Evolutionary conservation across 129 eudicot species (phyloP), one percentile per base, ranked within the genome.

Genomic region (Lonicera japonica): DNA sequence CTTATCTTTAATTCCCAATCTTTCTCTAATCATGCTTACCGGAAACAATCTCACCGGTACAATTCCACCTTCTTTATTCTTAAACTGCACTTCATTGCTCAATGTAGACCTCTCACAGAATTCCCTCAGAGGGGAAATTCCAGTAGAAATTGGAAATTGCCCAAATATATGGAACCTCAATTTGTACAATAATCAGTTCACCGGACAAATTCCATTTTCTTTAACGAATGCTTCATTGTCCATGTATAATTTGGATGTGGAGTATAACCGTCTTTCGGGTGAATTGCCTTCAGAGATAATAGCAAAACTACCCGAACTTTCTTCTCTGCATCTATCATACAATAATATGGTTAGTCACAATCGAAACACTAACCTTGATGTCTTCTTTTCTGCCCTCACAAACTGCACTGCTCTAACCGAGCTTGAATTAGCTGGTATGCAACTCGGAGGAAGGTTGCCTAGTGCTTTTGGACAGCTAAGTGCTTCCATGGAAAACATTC

Each of bases 371-470:
- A 73, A 83, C 67, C 86, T 80, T 11, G 81, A 77, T 5, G 56
- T 80, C 5, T 83, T 80, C 63, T 80, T 83, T 60, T 39, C 62
- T 40, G 76, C 78, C 18, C 64, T 69, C 25, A 54, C 76, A 13
- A 83, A 83, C 41, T 83, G 83, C 53, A 79, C 69, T 12, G 22
- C 11, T 29, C 60, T 83, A 15, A 6, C 10, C 18, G 90, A 83
- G 77, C 83, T 83, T 25, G 83, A 80, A 74, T 17, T 83, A 72
- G 80, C 76, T 8, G 90, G 86, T 11, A 61, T 74, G 76, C 64
- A 60, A 3, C 73, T 83, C 22, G 90, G 86, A 10, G 86, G 86
- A 46, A 56, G 36, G 13, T 56, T 83, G 20, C 81, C 86, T 9
- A 47, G 67, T 64, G 73, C 83, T 68, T 66, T 83, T 5, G 78